A percentile compares a stretch with the other conserved stretches of the same genome.
Conservation (phyloP, 805 yeast species). For the Metschnikowia matae region DNA sequence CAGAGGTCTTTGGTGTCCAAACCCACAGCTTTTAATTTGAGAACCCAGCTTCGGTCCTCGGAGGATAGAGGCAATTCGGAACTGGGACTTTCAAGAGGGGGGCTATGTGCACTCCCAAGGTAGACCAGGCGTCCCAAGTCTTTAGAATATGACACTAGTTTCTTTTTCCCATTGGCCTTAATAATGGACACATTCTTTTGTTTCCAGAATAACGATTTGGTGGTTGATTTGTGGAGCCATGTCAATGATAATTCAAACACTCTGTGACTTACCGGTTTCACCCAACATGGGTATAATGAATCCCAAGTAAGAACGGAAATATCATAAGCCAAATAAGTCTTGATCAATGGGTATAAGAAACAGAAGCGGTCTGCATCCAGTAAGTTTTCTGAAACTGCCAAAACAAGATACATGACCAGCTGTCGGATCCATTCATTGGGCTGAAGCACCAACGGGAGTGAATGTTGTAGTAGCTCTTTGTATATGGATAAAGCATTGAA, state of each 20-base stretch:
- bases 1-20: conserved; percentile 68
- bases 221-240: conserved; percentile 67
- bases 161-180: conserved; percentile 17
- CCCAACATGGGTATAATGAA: conserved; percentile 60
- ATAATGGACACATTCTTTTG: conserved; percentile 25
- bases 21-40: conserved; percentile 68
- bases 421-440: conserved; percentile 87
- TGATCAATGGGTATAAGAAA: conserved; percentile 72
- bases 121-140: conserved; percentile 36
- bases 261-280: conserved; percentile 61
- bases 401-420: conserved; percentile 55
- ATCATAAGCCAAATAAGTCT: conserved; percentile 75
- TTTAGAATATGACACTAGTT: conserved; percentile 27
- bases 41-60: conserved; percentile 72
- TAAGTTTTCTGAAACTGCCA: conserved; percentile 58
- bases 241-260: conserved; percentile 58
- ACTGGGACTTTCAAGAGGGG: background rate
- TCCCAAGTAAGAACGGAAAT: conserved; percentile 64
- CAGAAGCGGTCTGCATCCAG: conserved; percentile 80
- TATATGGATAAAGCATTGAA: conserved; percentile 39
- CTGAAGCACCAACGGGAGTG: conserved; percentile 62
- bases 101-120: conserved; percentile 18
- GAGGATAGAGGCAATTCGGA: conserved; percentile 42
- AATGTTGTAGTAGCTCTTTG: conserved; percentile 29
- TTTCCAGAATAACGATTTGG: conserved; percentile 77